These are phyloP conservation scores for Sphaerulina vaccinii DNA, from an alignment of 2,329 filamentous ascomycete genomes.

Conservation along the genomic window DNA sequence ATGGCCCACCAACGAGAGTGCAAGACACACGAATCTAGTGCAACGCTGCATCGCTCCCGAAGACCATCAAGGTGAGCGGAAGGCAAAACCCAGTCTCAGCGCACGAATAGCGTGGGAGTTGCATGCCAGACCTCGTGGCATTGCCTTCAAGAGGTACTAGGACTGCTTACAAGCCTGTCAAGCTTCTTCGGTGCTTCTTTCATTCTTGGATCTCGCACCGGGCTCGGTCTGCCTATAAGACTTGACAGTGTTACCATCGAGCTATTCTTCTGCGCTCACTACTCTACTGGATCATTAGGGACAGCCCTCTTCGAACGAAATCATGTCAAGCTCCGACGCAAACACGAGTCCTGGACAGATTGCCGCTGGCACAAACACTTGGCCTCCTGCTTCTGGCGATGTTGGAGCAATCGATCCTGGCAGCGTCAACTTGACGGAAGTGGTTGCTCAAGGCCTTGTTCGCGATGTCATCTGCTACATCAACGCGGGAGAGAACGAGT, in stretches of 20 bases:
- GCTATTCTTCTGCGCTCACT: too few species aligned
- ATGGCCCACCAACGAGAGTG: constrained; percentile 9
- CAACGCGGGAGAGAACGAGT: constrained; percentile 47
- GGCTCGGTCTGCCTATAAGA: neutral
- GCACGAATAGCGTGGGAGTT: constrained; percentile 15
- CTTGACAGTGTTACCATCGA: neutral
- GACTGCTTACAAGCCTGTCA: neutral
- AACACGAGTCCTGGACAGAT: constrained; percentile 15
- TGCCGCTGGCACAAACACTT: neutral
- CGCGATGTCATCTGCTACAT: constrained; percentile 24
- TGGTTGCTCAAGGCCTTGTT: constrained; percentile 14
- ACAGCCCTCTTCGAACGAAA: neutral
- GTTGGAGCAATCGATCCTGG: constrained; percentile 8
- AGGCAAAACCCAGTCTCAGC: constrained; percentile 3
- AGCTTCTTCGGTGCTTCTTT: neutral
- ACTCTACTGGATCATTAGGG: too few species aligned
- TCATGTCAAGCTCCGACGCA: constrained; percentile 9
- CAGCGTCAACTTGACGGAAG: constrained; percentile 23
- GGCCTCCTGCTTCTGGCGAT: constrained; percentile 7
- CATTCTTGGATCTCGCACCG: neutral
- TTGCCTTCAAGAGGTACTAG: constrained; percentile 1
- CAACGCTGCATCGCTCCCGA: neutral
- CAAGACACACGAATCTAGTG: constrained; percentile 2
- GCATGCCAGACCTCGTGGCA: constrained; percentile 19
- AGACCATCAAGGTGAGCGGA: constrained; percentile 27